Evolutionary conservation across 805 yeast genomes (phyloP).

Genomic region (Zygosaccharomyces bailii): DNA sequence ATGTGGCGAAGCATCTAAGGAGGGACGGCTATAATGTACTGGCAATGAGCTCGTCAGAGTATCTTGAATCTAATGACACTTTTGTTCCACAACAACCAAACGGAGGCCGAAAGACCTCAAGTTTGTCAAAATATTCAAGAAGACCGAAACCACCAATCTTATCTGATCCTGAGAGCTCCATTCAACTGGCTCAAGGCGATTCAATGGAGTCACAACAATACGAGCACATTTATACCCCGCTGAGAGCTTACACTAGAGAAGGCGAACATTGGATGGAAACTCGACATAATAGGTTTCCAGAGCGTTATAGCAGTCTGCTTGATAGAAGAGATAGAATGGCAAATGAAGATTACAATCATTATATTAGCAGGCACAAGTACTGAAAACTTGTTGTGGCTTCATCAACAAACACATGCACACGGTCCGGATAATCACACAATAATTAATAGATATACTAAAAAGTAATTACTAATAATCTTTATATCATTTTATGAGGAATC

Average conservation of each 20-base stretch:
- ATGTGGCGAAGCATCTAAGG: neutral
- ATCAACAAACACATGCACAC: neutral
- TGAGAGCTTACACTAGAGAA: slow-evolving; percentile 11
- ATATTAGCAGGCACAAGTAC: slow-evolving; percentile 4
- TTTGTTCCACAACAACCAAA: neutral
- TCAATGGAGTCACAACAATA: neutral
- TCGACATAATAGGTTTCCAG: slow-evolving; percentile 9
- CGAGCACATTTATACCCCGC: slow-evolving; percentile 13
- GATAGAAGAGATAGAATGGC: slow-evolving; percentile 21
- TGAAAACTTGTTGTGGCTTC: neutral
- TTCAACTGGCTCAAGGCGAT: neutral
- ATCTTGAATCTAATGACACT: neutral
- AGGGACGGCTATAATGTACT: slow-evolving; percentile 3
- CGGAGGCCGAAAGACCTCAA: slow-evolving; percentile 3
- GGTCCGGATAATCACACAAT: neutral
- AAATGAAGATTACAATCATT: slow-evolving; percentile 21
- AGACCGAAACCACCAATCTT: slow-evolving; percentile 8
- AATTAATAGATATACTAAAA: neutral
- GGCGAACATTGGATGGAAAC: neutral
- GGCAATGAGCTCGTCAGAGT: slow-evolving; percentile 4
- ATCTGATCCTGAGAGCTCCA: neutral
- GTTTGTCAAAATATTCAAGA: neutral
- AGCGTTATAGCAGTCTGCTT: slow-evolving; percentile 17
- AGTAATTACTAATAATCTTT: neutral
- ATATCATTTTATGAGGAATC: too few relatives aligned